Percentiles rank a stretch among this genome's conserved stretches.
These are phyloP conservation scores for Diaporthe humulicola DNA, from an alignment of 2,329 filamentous ascomycete genomes.

Conservation along the genomic window DNA sequence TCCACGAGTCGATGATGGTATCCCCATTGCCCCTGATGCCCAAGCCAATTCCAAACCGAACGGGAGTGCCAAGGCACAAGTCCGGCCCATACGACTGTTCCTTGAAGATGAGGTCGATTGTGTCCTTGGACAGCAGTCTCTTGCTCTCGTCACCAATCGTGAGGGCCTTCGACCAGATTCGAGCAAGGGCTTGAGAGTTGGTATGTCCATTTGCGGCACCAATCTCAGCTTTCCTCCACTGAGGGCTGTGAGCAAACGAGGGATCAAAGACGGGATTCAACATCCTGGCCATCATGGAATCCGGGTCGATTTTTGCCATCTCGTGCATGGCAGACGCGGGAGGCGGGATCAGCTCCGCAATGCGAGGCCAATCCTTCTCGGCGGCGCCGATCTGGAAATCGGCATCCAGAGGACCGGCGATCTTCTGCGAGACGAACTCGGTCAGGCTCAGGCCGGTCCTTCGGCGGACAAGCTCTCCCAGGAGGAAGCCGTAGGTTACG, in stretches of 20 bases:
- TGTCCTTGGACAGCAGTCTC: constrained; percentile 3
- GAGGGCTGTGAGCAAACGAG: neutral
- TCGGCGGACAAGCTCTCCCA: constrained; percentile 2
- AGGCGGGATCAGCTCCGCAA: constrained; percentile 7
- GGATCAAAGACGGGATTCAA: neutral
- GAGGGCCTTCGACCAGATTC: constrained; percentile 8
- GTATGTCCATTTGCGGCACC: constrained; percentile 12
- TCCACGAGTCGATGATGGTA: constrained; percentile 8
- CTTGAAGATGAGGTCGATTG: constrained; percentile 24
- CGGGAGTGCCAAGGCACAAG: neutral
- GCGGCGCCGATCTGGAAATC: constrained; percentile 17
- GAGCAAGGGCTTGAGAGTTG: constrained; percentile 4
- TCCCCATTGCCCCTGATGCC: constrained; percentile 13
- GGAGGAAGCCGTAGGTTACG: neutral
- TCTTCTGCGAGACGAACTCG: constrained; percentile 11
- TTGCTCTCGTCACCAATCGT: neutral
- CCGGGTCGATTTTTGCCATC: neutral
- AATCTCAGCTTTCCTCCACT: constrained; percentile 10
- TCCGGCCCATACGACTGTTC: constrained; percentile 15
- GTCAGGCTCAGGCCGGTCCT: constrained; percentile 8
- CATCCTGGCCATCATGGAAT: constrained; percentile 16
- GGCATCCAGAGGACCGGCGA: neutral
- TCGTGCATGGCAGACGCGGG: neutral
- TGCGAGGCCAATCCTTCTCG: constrained; percentile 10
- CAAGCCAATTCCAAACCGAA: neutral